Evolutionary conservation across 1,284 basidiomycete species (phyloP).

Genomic region (Quambalaria eucalypti): DNA sequence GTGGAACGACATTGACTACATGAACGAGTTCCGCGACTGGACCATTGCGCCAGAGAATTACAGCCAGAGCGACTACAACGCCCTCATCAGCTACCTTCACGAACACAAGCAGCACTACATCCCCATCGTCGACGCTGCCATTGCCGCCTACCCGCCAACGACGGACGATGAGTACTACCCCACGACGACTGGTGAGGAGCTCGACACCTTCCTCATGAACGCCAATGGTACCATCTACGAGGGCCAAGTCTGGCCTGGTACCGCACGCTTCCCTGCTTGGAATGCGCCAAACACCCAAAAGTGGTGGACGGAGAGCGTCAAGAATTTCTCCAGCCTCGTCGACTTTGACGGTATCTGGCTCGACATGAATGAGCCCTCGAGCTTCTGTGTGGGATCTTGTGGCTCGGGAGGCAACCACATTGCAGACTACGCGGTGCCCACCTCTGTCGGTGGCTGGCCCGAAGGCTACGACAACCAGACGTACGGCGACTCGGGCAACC

Average conservation of each 20-base stretch:
- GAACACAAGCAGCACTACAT: conserved; percentile 45
- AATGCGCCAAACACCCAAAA: conserved; percentile 17
- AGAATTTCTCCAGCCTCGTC: conserved; percentile 24
- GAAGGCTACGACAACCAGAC: conserved; percentile 58
- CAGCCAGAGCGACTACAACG: conserved; percentile 56
- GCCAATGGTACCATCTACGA: conserved; percentile 54
- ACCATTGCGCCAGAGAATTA: conserved; percentile 61
- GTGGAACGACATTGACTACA: conserved; percentile 69
- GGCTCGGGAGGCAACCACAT: conserved; percentile 10
- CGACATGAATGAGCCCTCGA: conserved; percentile 33
- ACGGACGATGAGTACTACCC: conserved; percentile 34
- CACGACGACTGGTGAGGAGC: conserved; percentile 20
- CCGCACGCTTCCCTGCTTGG: conserved; percentile 12
- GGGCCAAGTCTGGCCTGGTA: conserved; percentile 45
- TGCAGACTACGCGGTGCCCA: conserved; percentile 17
- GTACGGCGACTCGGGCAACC: conserved; percentile 62
- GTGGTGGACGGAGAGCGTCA: conserved; percentile 27
- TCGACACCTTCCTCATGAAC: conserved; percentile 33
- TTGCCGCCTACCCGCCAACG: conserved; percentile 48
- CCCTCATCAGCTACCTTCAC: conserved; percentile 59
- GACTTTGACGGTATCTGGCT: conserved; percentile 29
- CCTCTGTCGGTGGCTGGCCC: conserved; percentile 25
- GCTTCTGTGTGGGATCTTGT: conserved; percentile 15
- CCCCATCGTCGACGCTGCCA: conserved; percentile 48
- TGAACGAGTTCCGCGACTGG: conserved; percentile 59